Evolutionary conservation across 148 eudicot species (phyloP).

Genomic region (Hydrangea macrophylla): DNA sequence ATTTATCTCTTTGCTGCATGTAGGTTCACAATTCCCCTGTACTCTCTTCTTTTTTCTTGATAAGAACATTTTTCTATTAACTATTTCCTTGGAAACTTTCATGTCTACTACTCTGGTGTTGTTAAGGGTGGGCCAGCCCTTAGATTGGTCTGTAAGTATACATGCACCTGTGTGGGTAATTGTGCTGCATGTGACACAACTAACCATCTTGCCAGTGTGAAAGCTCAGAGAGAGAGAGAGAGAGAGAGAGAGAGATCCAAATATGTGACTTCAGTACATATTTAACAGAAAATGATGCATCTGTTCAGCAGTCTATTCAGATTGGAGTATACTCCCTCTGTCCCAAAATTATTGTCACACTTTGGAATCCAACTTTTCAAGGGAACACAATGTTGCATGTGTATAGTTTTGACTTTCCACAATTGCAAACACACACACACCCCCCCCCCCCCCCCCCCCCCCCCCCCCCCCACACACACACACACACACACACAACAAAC

Average conservation of each 20-base stretch:
- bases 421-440: too few species aligned
- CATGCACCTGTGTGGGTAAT: background rate
- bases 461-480: too few species aligned
- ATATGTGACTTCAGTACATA: background rate
- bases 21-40: background rate
- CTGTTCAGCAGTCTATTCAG: background rate
- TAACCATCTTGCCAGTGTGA: conserved; percentile 2
- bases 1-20: background rate
- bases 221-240: background rate
- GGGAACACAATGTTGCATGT: too few species aligned
- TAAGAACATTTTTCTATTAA: too few species aligned
- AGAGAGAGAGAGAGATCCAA: background rate
- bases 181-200: background rate
- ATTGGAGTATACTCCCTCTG: background rate
- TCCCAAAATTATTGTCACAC: background rate
- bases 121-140: background rate
- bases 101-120: background rate
- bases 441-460: too few species aligned
- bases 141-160: background rate
- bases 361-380: background rate
- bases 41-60: too few species aligned
- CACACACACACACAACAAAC: too few species aligned
- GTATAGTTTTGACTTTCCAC: too few species aligned
- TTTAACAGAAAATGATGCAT: background rate
- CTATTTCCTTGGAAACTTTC: background rate